Conservation (phyloP, 2,329 filamentous ascomycete species). For the Stagonosporopsis rhizophila region DNA sequence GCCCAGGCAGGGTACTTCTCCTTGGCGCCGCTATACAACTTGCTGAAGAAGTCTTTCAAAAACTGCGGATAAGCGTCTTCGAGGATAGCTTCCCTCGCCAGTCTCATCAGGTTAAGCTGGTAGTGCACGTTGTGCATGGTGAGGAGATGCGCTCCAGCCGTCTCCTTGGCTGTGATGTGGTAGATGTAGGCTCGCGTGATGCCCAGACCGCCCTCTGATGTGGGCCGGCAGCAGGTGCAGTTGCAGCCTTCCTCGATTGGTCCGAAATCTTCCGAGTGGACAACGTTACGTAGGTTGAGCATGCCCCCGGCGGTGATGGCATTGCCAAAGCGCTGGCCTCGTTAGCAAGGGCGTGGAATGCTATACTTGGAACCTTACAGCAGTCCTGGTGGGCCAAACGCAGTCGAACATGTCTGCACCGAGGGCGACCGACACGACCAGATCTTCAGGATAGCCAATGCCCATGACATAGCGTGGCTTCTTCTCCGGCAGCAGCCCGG, state of each 20-base stretch:
- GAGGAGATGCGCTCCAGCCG: conserved; percentile 82
- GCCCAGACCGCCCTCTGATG: conserved; percentile 73
- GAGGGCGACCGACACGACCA: conserved; percentile 90
- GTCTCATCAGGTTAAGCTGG: conserved; percentile 81
- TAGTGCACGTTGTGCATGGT: conserved; percentile 98
- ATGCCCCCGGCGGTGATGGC: conserved; percentile 82
- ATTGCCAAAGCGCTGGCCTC: conserved; percentile 79
- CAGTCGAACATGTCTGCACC: conserved; percentile 99
- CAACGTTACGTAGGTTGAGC: conserved; percentile 81
- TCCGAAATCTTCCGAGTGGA: conserved; percentile 79
- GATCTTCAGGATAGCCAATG: conserved; percentile 94
- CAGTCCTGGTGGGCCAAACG: conserved; percentile 96
- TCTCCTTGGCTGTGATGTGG: conserved; percentile 93
- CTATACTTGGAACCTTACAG: conserved; percentile 56
- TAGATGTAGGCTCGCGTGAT: conserved; percentile 90
- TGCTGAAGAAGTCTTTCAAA: conserved; percentile 77
- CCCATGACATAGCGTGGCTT: conserved; percentile 99
- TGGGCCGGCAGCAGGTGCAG: conserved; percentile 77
- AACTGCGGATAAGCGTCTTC: conserved; percentile 82
- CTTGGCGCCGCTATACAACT: conserved; percentile 69
- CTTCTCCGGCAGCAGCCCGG: conserved; percentile 79
- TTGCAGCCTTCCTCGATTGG: conserved; percentile 84
- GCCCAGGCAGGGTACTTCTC: conserved; percentile 82
- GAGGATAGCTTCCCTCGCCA: conserved; percentile 77
- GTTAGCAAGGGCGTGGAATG: conserved; percentile 8